Conservation (phyloP, 768 basidiomycete genomes). For the Mycena belliarum region DNA sequence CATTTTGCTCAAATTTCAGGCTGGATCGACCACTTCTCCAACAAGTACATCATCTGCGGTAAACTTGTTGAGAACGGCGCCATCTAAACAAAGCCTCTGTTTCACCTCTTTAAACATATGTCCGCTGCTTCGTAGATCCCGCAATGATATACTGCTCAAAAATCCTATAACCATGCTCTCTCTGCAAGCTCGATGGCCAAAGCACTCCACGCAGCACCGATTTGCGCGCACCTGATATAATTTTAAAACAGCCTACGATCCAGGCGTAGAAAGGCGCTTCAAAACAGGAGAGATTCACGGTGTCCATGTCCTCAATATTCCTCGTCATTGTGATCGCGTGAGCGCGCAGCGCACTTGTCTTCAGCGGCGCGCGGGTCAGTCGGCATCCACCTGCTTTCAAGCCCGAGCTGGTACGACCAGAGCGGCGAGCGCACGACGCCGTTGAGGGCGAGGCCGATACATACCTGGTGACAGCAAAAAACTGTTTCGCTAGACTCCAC, state of each 20-base stretch:
- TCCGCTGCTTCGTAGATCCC: not conserved
- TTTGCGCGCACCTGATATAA: too few species aligned
- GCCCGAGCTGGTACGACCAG: too few species aligned
- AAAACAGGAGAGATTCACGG: not conserved
- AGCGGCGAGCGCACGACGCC: too few species aligned
- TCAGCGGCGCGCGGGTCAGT: too few species aligned
- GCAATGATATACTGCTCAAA: not conserved
- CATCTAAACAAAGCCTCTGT: conserved; percentile 27
- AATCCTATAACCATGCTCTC: too few species aligned
- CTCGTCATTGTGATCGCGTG: not conserved
- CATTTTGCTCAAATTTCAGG: conserved; percentile 47
- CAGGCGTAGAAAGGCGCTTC: not conserved
- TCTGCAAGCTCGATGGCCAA: too few species aligned
- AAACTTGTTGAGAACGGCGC: conserved; percentile 82
- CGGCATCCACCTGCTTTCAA: too few species aligned
- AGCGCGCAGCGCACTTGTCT: not conserved
- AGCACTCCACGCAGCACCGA: too few species aligned
- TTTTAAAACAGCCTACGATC: not conserved
- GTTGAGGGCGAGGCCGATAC: too few species aligned
- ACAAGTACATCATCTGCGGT: conserved; percentile 91
- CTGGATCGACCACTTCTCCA: conserved; percentile 92
- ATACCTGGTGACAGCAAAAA: too few species aligned
- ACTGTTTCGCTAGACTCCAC: too few species aligned
- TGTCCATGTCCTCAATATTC: not conserved
- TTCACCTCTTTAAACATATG: not conserved